Conservation (phyloP, 352 stramenopile genomes). For the Globisporangium uncinulatum region DNA sequence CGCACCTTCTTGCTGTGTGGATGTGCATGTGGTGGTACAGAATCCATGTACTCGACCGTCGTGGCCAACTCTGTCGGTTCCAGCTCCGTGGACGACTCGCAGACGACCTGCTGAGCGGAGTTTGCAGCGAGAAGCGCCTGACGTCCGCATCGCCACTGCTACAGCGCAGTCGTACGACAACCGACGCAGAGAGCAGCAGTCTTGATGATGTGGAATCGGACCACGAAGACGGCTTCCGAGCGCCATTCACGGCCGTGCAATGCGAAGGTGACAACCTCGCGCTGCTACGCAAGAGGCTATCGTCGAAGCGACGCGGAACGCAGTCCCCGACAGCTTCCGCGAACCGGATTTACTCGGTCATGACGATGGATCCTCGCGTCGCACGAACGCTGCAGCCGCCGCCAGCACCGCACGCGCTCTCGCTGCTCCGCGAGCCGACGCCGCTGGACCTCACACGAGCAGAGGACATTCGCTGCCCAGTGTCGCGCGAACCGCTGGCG, state of each 20-base stretch:
- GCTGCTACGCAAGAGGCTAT: slow-evolving; percentile 2
- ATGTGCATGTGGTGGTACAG: slow-evolving; percentile 1
- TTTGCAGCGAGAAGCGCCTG: slow-evolving; percentile 10
- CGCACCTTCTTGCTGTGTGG: neutral
- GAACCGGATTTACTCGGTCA: slow-evolving; percentile 27
- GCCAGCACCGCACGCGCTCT: slow-evolving; percentile 10
- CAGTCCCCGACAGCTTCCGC: neutral
- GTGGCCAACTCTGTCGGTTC: slow-evolving; percentile 56
- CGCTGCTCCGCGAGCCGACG: slow-evolving; percentile 51
- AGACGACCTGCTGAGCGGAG: slow-evolving; percentile 25
- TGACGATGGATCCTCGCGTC: slow-evolving; percentile 39
- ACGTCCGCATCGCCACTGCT: neutral
- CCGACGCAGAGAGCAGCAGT: slow-evolving; percentile 1
- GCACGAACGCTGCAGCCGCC: neutral
- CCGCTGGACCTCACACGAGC: slow-evolving; percentile 11
- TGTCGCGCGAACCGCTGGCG: slow-evolving; percentile 41
- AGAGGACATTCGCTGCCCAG: slow-evolving; percentile 44
- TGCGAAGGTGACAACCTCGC: slow-evolving; percentile 11
- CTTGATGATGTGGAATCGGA: slow-evolving; percentile 32
- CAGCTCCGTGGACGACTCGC: slow-evolving; percentile 54
- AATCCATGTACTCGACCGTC: slow-evolving; percentile 63
- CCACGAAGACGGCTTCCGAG: slow-evolving; percentile 45
- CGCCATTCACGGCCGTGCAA: slow-evolving; percentile 3
- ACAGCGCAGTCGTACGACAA: neutral
- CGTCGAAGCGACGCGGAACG: neutral